Conservation (phyloP, 352 stramenopile species). For the Globisporangium middletonii region DNA sequence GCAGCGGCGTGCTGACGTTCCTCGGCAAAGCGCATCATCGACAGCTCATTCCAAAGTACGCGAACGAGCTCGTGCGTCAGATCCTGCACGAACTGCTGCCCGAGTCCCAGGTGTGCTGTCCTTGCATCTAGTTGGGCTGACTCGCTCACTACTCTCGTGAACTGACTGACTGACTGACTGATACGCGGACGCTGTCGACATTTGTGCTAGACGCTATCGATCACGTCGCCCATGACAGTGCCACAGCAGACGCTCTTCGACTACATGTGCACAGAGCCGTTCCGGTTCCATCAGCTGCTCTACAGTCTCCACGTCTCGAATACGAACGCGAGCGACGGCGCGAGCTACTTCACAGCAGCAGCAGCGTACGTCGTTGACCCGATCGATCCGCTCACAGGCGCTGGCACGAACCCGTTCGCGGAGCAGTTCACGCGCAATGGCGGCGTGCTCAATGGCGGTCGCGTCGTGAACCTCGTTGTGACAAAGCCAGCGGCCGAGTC, state of each 20-base stretch:
- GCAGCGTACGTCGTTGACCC: slow-evolving; percentile 13
- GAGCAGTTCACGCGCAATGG: slow-evolving; percentile 52
- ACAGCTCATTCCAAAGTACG: slow-evolving; percentile 40
- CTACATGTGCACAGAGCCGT: slow-evolving; percentile 44
- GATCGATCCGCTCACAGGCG: slow-evolving; percentile 7
- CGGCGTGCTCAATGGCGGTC: slow-evolving; percentile 34
- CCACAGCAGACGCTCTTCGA: slow-evolving; percentile 45
- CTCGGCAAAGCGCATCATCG: slow-evolving; percentile 60
- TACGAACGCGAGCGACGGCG: slow-evolving; percentile 20
- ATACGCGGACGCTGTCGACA: not conserved
- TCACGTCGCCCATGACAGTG: slow-evolving; percentile 20
- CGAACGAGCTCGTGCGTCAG: slow-evolving; percentile 33
- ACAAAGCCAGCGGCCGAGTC: slow-evolving; percentile 23
- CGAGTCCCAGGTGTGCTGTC: slow-evolving; percentile 27
- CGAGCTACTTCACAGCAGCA: slow-evolving; percentile 16
- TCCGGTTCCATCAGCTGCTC: slow-evolving; percentile 41
- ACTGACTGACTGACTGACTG: no score
- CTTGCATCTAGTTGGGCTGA: not conserved
- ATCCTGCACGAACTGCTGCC: slow-evolving; percentile 46
- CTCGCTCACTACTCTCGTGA: no score
- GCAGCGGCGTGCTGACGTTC: slow-evolving; percentile 41
- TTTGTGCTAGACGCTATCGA: slow-evolving; percentile 4
- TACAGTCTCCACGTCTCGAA: slow-evolving; percentile 34
- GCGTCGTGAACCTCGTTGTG: slow-evolving; percentile 29
- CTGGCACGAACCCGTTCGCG: slow-evolving; percentile 34